Base-by-base conservation (phyloP, 495 filamentous ascomycete genomes). In the Penicillium ucsense region DNA sequence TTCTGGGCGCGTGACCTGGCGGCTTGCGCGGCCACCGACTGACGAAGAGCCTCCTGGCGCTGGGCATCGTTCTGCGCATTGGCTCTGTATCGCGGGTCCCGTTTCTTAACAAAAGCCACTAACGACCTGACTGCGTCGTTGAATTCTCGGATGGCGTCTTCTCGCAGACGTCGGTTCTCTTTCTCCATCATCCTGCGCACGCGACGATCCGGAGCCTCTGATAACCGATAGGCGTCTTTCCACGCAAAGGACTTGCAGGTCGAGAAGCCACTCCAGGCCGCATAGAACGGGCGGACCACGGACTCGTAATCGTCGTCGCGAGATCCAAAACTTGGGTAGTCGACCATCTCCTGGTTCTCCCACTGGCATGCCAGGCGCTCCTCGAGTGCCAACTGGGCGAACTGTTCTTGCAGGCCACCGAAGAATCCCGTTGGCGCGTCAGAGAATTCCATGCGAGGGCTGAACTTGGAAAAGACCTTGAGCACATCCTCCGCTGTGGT, bases 41-140 rank as follows among this genome's bases (percentile, higher is more conserved):
- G 83, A n/a, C 86, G 80, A 40, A 95, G 75, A 5, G 74, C 68
- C 60, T 86, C 83, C 62, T 92, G 87, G 4, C 89, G 76, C 52
- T 97, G 85, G 28, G 77, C 82, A 54, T 94, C 87, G 34, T 76
- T 84, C 55, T 91, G 82, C 3, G 65, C 68, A 48, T 85, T 81
- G 8, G 67, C 60, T 34, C 79, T 79, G 59, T 85, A 95, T 44
- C 92, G 81, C 0, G 88, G 88, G 55, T 99, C 92, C 30, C 92
- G 79, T 68, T 94, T 96, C 51, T 85, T 85, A n/a, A 89, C 84
- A 64, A 97, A 96, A 8, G 81, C 75, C 8, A 97, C 88, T 9
- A 99, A 76, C 1, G 84, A 85, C 39, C 81, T 64, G n/a, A 99
- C 90, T 8, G 87, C 84, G 52, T 95, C 88, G 66, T 95, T 97